Evolutionary conservation across 192 early-diverging fungal species (phyloP).

Genomic region (Linnemannia schmuckeri): DNA sequence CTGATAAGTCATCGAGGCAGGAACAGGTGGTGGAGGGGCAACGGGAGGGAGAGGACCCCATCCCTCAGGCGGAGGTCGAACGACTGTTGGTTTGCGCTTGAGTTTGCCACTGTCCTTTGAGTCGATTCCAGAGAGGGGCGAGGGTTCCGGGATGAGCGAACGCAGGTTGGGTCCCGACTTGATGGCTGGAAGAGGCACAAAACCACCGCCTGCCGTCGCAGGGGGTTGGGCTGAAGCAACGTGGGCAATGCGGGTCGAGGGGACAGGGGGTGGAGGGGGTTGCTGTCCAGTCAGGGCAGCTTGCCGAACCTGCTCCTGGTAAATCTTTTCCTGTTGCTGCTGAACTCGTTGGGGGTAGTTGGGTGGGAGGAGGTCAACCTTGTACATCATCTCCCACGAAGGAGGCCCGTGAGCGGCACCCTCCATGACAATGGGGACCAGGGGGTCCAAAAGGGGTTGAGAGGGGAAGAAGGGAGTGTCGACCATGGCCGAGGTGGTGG

Average conservation of each 20-base stretch:
- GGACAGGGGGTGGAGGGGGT: conserved; percentile 37
- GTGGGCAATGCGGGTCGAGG: conserved; percentile 12
- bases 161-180: conserved; percentile 52
- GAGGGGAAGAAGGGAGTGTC: conserved; percentile 54
- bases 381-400: conserved; percentile 56
- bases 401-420: conserved; percentile 42
- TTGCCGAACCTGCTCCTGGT: conserved; percentile 51
- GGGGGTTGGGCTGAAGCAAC: conserved; percentile 10
- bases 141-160: conserved; percentile 35
- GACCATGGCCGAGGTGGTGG: conserved; percentile 52
- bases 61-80: conserved; percentile 49
- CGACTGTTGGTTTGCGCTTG: conserved; percentile 46
- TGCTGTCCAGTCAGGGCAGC: conserved; percentile 33
- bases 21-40: conserved; percentile 49
- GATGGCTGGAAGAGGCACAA: conserved; percentile 48
- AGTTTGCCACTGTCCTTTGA: conserved; percentile 25
- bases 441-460: conserved; percentile 47
- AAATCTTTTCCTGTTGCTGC: conserved; percentile 52
- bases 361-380: conserved; percentile 48
- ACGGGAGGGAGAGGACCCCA: conserved; percentile 55
- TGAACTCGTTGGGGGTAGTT: conserved; percentile 55
- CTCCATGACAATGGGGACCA: conserved; percentile 46
- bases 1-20: conserved; percentile 46
- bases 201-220: conserved; percentile 16
- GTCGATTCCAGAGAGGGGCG: conserved; percentile 43